Percentiles rank a stretch among this genome's conserved stretches.
Evolutionary conservation across 805 yeast genomes (phyloP).

Genomic region (Zygosaccharomyces pseudorouxii): DNA sequence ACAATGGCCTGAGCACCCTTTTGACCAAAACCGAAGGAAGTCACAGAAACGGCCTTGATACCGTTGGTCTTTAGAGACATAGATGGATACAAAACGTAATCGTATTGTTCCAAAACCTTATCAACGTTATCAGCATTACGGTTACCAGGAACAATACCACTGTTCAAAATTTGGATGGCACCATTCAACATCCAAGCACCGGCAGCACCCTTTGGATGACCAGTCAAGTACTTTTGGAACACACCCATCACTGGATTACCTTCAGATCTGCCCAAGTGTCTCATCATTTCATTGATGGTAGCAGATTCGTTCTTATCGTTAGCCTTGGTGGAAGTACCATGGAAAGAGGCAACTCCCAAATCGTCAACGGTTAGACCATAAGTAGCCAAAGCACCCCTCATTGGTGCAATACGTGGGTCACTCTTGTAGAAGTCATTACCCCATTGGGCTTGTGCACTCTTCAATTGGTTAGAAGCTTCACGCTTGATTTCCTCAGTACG

Average conservation of each 20-base stretch:
- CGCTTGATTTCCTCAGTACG: conserved; percentile 82
- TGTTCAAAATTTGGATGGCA: conserved; percentile 84
- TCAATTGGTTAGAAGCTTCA: conserved; percentile 79
- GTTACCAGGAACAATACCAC: conserved; percentile 97
- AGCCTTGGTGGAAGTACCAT: conserved; percentile 98
- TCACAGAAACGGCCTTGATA: conserved; percentile 92
- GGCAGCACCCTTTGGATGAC: conserved; percentile 99
- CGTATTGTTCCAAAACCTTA: conserved; percentile 71
- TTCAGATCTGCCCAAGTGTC: conserved; percentile 91
- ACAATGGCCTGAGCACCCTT: conserved; percentile 96
- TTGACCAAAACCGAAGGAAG: conserved; percentile 99
- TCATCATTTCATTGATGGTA: conserved; percentile 87
- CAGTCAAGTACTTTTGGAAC: conserved; percentile 97
- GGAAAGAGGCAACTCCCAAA: conserved; percentile 95
- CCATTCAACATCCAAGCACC: conserved; percentile 99
- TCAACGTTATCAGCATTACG: conserved; percentile 98
- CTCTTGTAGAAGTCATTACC: conserved; percentile 90
- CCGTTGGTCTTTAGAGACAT: conserved; percentile 93
- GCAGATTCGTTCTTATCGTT: conserved; percentile 97
- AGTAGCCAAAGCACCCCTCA: conserved; percentile 94
- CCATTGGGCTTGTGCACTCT: conserved; percentile 87
- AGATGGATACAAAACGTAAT: conserved; percentile 90
- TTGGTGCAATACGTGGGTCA: conserved; percentile 93
- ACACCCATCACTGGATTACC: conserved; percentile 98
- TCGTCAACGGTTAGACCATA: conserved; percentile 93